These are phyloP conservation scores for Tinospora cordifolia DNA, from an alignment of 164 flowering plant species.

Conservation along the genomic window DNA sequence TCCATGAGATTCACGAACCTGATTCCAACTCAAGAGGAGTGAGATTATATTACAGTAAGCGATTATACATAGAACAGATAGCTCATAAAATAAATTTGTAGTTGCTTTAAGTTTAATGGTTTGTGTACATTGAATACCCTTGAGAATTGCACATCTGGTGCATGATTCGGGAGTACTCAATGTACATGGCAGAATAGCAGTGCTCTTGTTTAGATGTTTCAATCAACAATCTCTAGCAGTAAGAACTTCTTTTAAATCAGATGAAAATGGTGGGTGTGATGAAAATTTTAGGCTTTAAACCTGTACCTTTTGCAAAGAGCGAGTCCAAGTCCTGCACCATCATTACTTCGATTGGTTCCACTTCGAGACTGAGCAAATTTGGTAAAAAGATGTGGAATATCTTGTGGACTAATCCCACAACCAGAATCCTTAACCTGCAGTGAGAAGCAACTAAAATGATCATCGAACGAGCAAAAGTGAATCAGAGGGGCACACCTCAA, in stretches of 20 bases:
- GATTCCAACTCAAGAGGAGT: slow-evolving; percentile 9
- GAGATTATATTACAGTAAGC: neutral
- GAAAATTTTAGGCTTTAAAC: no score
- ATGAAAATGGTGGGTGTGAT: no score
- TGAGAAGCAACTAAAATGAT: neutral
- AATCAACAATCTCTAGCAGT: no score
- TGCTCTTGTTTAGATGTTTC: no score
- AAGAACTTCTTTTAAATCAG: no score
- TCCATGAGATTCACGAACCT: slow-evolving; percentile 68
- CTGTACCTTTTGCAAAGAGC: slow-evolving; percentile 58
- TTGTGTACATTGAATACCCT: no score
- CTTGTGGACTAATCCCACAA: slow-evolving; percentile 52
- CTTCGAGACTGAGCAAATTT: slow-evolving; percentile 34
- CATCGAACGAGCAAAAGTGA: neutral
- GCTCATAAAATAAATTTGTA: no score
- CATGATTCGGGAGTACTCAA: no score
- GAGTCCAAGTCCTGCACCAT: slow-evolving; percentile 54
- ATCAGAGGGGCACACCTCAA: neutral
- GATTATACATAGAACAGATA: neutral
- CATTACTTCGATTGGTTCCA: slow-evolving; percentile 27
- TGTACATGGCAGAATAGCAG: no score
- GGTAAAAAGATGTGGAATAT: slow-evolving; percentile 44
- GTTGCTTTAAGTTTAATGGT: no score
- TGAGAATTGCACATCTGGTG: no score
- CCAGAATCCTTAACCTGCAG: slow-evolving; percentile 67